phyloP scores from a whole-genome alignment of 2,329 filamentous ascomycete species.

The Bisporella sp. region DNA sequence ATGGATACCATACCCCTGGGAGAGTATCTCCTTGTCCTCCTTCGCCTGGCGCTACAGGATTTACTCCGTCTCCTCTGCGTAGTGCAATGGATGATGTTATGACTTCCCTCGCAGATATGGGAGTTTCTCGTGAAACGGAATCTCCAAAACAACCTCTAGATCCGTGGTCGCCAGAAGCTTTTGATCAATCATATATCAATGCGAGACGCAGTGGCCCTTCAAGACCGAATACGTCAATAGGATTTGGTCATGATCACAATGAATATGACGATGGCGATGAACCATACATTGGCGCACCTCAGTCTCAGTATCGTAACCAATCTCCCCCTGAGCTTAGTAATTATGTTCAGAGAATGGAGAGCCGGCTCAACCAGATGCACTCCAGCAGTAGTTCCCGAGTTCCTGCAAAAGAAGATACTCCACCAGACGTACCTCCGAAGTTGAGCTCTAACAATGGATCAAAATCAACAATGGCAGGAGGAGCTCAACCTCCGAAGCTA shows the following conservation, averaged over 20 bases:
- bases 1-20: slow-evolving; percentile 47
- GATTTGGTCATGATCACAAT: slow-evolving; percentile 41
- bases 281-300: slow-evolving; percentile 9
- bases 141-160: slow-evolving; percentile 53
- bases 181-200: slow-evolving; percentile 42
- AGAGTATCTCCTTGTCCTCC: slow-evolving; percentile 58
- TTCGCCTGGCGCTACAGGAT: slow-evolving; percentile 57
- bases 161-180: slow-evolving; percentile 89
- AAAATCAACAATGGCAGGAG: slow-evolving; percentile 49
- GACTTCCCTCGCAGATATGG: slow-evolving; percentile 86
- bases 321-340: slow-evolving; percentile 68
- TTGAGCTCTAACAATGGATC: slow-evolving; percentile 38
- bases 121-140: slow-evolving; percentile 49
- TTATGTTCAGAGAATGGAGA: slow-evolving; percentile 91
- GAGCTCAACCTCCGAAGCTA: slow-evolving; percentile 37
- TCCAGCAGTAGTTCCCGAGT: slow-evolving; percentile 11
- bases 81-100: slow-evolving; percentile 98
- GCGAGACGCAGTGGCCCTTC: slow-evolving; percentile 26
- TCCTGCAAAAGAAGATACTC: slow-evolving; percentile 11
- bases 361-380: slow-evolving; percentile 45
- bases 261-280: slow-evolving; percentile 48
- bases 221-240: slow-evolving; percentile 69
- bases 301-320: slow-evolving; percentile 31
- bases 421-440: slow-evolving; percentile 38
- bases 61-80: slow-evolving; percentile 85